Evolutionary conservation across 345 rosid genomes (phyloP), one percentile per base, ranked within the genome.

Genomic region (Camelina sativa): DNA sequence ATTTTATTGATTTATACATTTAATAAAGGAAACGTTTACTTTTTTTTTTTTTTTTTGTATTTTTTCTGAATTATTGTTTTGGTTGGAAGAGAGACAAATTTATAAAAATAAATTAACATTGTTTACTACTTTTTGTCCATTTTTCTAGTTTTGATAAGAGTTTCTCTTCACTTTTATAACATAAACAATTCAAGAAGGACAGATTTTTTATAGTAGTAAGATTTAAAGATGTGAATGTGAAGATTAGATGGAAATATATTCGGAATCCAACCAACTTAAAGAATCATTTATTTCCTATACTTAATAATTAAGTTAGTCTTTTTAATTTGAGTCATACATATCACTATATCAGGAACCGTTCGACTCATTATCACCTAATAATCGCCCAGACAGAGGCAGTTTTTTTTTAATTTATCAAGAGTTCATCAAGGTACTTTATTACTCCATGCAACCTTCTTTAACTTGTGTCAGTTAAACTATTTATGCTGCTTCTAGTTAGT

Each of bases 331-430:
- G 4, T 25, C 28, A 25, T 25, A 25, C 28, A 25, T 25, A 25
- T n/a, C n/a, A n/a, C n/a, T n/a, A n/a, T n/a, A n/a, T 25, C 28
- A 25, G 28, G 28, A 25, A 25, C 28, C 28, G 28, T 25, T 25
- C 28, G 28, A 25, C 28, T 25, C 28, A 25, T 0, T 25, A 25
- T 25, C 28, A 25, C 28, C 28, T 25, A 4, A 28, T 28, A 28
- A 28, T 28, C 30, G 5, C 28, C 4, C 30, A n/a, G n/a, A n/a
- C n/a, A n/a, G 5, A 28, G 74, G 98, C 98, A 0, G 82, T 92
- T 92, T 8, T 89, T 91, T 67, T 91, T 89, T n/a, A n/a, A n/a
- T n/a, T 23, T 91, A 91, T 64, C 96, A 93, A 82, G 81, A 82
- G 82, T 93, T 93, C 80, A 86, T 93, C 73, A 87, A 91, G 78